A percentile compares a stretch with the other conserved stretches of the same genome.
These are phyloP conservation scores for Trypanosoma grayi DNA, from an alignment of 208 protist genomes.

Conservation along the genomic window DNA sequence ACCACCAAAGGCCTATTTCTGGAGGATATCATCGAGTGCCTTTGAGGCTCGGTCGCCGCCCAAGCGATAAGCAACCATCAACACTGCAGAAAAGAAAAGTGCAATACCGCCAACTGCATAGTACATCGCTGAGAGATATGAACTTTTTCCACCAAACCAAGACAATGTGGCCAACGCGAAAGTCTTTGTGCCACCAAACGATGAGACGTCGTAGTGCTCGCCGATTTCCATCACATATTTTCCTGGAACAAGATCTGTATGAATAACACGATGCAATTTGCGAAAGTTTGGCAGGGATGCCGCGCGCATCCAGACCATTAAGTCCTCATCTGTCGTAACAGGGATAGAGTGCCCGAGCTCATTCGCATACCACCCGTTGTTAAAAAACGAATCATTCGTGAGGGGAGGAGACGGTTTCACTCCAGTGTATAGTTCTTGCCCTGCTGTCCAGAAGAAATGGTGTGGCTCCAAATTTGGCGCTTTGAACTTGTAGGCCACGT, in stretches of 20 bases:
- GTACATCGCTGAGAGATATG: constrained; percentile 93
- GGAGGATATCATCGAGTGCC: constrained; percentile 28
- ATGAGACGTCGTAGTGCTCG: constrained; percentile 88
- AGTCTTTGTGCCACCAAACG: constrained; percentile 94
- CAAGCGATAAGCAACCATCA: constrained; percentile 50
- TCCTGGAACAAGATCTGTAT: constrained; percentile 74
- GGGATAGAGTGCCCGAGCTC: constrained; percentile 84
- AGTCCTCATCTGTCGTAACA: constrained; percentile 93
- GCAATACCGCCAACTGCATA: constrained; percentile 87
- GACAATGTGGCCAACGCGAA: constrained; percentile 93
- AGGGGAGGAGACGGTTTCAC: constrained; percentile 22
- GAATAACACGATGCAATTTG: constrained; percentile 97
- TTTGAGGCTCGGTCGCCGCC: constrained; percentile 38
- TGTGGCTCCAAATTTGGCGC: constrained; percentile 30
- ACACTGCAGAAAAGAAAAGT: constrained; percentile 73
- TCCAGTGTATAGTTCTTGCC: constrained; percentile 35
- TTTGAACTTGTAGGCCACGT: constrained; percentile 88
- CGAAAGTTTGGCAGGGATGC: constrained; percentile 96
- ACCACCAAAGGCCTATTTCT: constrained; percentile 7
- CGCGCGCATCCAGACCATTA: constrained; percentile 98
- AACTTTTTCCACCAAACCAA: constrained; percentile 95
- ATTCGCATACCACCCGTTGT: constrained; percentile 83
- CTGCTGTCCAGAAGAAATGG: constrained; percentile 55
- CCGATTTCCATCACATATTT: constrained; percentile 88
- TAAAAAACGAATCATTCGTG: constrained; percentile 72